phyloP scores from a whole-genome alignment of 176 grass and related monocot species.

The Areca catechu region DNA sequence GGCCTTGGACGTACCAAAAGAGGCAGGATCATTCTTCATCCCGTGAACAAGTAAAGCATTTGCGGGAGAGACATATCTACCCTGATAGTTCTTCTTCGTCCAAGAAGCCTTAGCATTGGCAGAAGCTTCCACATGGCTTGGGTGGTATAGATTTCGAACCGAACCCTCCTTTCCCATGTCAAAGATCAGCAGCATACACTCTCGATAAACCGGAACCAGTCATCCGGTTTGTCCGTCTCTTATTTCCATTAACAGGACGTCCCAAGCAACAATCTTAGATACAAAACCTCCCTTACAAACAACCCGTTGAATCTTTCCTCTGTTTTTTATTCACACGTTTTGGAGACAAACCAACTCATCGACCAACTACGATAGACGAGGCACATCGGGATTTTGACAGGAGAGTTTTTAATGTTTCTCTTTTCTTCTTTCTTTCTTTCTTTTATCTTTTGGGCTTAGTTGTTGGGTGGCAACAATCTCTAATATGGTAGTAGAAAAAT shows the following conservation, averaged over 20 bases:
- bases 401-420: too few species aligned
- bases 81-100: constrained; percentile 17
- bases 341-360: neutral
- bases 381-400: too few species aligned
- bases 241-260: too few species aligned
- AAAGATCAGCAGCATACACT: neutral
- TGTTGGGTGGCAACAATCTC: constrained; percentile 17
- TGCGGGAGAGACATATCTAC: neutral
- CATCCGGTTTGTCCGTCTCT: neutral
- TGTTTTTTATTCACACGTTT: too few species aligned
- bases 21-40: constrained; percentile 22
- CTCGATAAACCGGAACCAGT: neutral
- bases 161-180: constrained; percentile 3
- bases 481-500: neutral
- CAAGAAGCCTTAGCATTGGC: constrained; percentile 9
- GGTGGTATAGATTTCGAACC: neutral
- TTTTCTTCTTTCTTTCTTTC: constrained; percentile 7
- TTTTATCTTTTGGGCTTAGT: constrained; percentile 7
- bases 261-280: too few species aligned
- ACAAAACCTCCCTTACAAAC: constrained; percentile 1
- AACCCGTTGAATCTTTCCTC: constrained; percentile 18
- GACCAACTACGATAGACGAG: neutral
- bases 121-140: neutral
- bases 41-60: constrained; percentile 7
- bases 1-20: constrained; percentile 37